Percentiles rank a stretch among this genome's conserved stretches.
Evolutionary conservation across 2,329 filamentous ascomycete genomes (phyloP).

Genomic region (Neopestalotiopsis rosae): DNA sequence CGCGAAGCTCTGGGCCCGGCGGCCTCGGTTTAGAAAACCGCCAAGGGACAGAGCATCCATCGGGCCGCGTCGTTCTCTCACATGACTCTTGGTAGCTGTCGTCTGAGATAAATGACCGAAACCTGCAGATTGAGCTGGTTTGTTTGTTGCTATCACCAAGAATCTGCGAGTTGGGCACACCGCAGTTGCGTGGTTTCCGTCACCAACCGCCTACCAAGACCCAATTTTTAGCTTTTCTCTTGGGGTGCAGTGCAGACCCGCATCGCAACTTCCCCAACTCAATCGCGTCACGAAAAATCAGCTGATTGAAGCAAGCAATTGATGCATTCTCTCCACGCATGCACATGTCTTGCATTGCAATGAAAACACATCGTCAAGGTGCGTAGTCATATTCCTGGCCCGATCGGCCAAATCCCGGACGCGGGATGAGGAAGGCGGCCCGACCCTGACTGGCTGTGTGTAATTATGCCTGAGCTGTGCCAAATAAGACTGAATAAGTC

Average conservation of each 20-base stretch:
- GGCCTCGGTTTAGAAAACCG: neutral
- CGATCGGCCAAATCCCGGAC: neutral
- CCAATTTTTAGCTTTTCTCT: neutral
- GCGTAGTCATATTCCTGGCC: too few relatives aligned
- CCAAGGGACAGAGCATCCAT: neutral
- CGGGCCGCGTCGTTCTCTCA: neutral
- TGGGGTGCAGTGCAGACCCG: neutral
- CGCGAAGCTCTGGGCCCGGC: neutral
- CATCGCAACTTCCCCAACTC: neutral
- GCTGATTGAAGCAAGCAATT: neutral
- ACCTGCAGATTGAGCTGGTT: neutral
- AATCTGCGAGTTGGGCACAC: too few relatives aligned
- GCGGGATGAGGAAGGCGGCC: neutral
- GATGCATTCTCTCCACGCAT: neutral
- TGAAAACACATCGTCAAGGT: too few relatives aligned
- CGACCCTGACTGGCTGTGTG: neutral
- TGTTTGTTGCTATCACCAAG: too few relatives aligned
- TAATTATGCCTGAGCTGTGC: neutral
- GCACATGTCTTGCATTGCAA: too few relatives aligned
- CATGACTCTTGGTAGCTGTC: neutral
- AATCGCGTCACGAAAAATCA: neutral
- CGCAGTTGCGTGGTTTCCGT: too few relatives aligned
- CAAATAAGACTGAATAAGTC: too few relatives aligned
- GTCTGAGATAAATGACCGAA: neutral
- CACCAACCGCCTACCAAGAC: neutral